Evolutionary conservation across 2,329 filamentous ascomycete species (phyloP), one percentile per base, ranked within the genome.

Genomic region (Penicillium sp.): DNA sequence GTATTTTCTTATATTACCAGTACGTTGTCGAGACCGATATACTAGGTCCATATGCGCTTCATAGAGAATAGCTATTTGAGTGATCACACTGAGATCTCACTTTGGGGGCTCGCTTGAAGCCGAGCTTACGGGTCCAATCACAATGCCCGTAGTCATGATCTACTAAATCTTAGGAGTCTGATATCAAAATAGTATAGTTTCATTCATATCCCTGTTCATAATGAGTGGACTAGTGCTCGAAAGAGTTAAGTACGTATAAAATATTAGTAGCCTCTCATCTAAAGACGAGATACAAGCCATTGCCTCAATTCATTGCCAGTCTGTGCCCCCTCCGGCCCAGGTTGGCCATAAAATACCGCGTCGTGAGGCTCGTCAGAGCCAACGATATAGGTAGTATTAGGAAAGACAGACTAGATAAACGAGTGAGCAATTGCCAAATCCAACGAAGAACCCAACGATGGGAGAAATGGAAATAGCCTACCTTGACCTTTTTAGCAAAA

Each of bases 401-500:
- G 65, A n/a, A 70, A 63, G n/a, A 65, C 68, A 26, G 66, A 53
- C 69, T 70, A 56, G n/a, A 48, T 21, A 36, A 2, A 26, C 23
- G 28, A 48, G 46, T 52, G 11, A 28, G 14, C 23, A 7, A 26
- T 43, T 16, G 2, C 11, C n/a, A n/a, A n/a, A n/a, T n/a, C n/a
- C n/a, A n/a, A n/a, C n/a, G n/a, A n/a, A n/a, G n/a, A n/a, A n/a
- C n/a, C n/a, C n/a, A n/a, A n/a, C n/a, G n/a, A n/a, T n/a, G n/a
- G 9, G 21, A n/a, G 23, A 11, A 23, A 36, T 6, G 5, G 26
- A 8, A 43, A 11, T 8, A n/a, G 42, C 62, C 40, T 60, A 72
- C 70, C 67, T 67, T 65, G 3, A 73, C 52, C 53, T 65, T 71
- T 49, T 69, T 61, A 33, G 56, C 71, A 61, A 73, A 71, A 18